Conservation (phyloP, 2,329 filamentous ascomycete species). For the Alternaria sp. region DNA sequence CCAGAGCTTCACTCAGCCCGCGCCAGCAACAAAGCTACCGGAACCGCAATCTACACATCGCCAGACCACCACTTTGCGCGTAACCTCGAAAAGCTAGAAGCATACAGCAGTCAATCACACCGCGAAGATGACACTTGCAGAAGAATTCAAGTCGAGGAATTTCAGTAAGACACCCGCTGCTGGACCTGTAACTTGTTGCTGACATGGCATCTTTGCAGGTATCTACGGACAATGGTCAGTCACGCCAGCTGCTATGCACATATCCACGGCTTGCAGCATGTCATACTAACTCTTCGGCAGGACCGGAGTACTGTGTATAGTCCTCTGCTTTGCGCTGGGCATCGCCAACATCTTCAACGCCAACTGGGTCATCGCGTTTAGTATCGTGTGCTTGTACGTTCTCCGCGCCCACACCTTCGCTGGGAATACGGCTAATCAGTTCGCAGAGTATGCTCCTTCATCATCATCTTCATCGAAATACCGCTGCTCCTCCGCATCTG, state of each 20-base stretch:
- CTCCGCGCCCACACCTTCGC: not conserved
- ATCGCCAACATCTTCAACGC: conserved; percentile 73
- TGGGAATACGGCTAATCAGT: conserved; percentile 5
- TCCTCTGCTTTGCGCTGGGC: conserved; percentile 70
- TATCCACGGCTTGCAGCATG: not conserved
- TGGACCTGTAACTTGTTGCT: conserved; percentile 30
- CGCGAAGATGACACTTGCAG: conserved; percentile 62
- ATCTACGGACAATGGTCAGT: conserved; percentile 74
- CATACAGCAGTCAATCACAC: not conserved
- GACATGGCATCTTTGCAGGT: conserved; percentile 54
- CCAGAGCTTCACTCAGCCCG: conserved; percentile 34
- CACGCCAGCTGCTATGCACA: not conserved
- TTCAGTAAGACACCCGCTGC: conserved; percentile 61
- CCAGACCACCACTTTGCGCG: conserved; percentile 12
- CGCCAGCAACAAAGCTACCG: conserved; percentile 27
- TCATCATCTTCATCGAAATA: conserved; percentile 69
- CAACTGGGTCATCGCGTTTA: conserved; percentile 63
- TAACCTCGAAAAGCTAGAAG: not conserved
- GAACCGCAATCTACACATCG: conserved; percentile 8
- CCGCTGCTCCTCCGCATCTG: conserved; percentile 96
- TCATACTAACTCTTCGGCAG: conserved; percentile 41
- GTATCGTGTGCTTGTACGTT: conserved; percentile 59
- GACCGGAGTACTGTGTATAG: conserved; percentile 65
- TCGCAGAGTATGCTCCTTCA: conserved; percentile 54
- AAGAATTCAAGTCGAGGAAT: conserved; percentile 69